Evolutionary conservation across 495 filamentous ascomycete species (phyloP).

Genomic region (Aspergillus baeticus): DNA sequence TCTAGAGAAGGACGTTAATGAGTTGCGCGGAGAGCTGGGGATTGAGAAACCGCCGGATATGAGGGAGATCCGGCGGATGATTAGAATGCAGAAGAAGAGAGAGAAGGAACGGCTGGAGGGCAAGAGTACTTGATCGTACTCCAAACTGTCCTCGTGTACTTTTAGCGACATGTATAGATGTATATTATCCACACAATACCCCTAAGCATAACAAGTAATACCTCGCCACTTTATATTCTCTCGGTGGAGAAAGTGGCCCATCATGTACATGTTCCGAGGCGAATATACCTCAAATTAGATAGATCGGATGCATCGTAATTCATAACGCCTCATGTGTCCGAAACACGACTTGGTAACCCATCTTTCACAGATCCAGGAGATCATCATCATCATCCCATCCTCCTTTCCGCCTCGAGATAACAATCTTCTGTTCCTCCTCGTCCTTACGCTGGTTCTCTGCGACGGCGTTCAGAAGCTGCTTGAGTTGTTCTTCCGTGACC

Average conservation of each 20-base stretch:
- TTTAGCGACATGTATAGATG: conserved; percentile 12
- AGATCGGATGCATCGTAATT: conserved; percentile 11
- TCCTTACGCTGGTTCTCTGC: conserved; percentile 64
- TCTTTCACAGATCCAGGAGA: conserved; percentile 58
- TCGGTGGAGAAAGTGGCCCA: too few species aligned
- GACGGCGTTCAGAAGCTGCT: conserved; percentile 82
- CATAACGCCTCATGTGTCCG: background rate
- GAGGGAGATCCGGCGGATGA: conserved; percentile 69
- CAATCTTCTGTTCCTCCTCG: conserved; percentile 73
- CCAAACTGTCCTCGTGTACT: background rate
- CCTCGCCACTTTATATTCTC: background rate
- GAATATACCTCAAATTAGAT: background rate
- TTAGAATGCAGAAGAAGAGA: conserved; percentile 65
- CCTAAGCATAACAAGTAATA: background rate
- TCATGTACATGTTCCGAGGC: background rate
- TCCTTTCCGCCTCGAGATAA: conserved; percentile 78
- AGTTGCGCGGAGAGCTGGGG: conserved; percentile 67
- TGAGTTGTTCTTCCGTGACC: conserved; percentile 90
- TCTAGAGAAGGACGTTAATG: conserved; percentile 79
- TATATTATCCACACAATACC: conserved; percentile 7
- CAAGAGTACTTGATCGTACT: conserved; percentile 18
- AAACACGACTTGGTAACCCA: background rate
- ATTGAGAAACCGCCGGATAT: conserved; percentile 91
- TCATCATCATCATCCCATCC: conserved; percentile 88
- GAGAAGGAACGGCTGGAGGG: conserved; percentile 53